These are phyloP conservation scores for Kurtzmaniella quercitrusa DNA, from an alignment of 1,139 yeast genomes.

Conservation along the genomic window DNA sequence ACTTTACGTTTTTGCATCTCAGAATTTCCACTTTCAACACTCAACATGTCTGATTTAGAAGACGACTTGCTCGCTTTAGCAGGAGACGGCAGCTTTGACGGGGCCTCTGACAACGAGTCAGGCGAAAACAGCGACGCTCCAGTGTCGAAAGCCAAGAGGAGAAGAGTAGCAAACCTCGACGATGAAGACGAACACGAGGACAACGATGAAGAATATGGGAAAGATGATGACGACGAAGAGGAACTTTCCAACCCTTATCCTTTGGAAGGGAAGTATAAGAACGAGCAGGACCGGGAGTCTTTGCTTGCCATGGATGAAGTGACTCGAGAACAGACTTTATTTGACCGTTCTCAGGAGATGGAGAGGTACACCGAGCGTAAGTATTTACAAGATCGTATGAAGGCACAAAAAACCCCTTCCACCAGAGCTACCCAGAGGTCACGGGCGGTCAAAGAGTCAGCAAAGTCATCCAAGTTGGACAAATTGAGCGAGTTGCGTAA, in stretches of 20 bases:
- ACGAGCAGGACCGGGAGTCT: conserved; percentile 67
- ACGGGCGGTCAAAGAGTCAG: conserved; percentile 23
- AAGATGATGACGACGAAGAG: conserved; percentile 19
- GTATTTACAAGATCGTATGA: conserved; percentile 77
- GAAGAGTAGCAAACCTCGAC: conserved; percentile 30
- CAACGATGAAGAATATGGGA: conserved; percentile 19
- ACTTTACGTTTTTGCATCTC: not conserved
- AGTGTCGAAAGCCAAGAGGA: conserved; percentile 14
- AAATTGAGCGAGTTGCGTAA: conserved; percentile 80
- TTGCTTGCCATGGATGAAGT: conserved; percentile 82
- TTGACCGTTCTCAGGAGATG: conserved; percentile 89
- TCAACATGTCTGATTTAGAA: conserved; percentile 9
- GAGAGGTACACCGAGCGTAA: conserved; percentile 80
- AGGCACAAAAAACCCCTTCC: conserved; percentile 33
- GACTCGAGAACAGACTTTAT: conserved; percentile 83
- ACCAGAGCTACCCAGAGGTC: conserved; percentile 24
- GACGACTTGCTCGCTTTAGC: conserved; percentile 10
- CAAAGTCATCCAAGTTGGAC: conserved; percentile 33
- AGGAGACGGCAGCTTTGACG: conserved; percentile 8
- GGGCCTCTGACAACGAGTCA: conserved; percentile 5
- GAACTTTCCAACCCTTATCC: conserved; percentile 77
- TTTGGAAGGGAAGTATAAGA: conserved; percentile 83
- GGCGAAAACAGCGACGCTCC: conserved; percentile 6
- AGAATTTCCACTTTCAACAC: not conserved
- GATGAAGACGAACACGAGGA: conserved; percentile 36